Conservation (phyloP, 495 filamentous ascomycete genomes). For the Aspergillus mulundensis region DNA sequence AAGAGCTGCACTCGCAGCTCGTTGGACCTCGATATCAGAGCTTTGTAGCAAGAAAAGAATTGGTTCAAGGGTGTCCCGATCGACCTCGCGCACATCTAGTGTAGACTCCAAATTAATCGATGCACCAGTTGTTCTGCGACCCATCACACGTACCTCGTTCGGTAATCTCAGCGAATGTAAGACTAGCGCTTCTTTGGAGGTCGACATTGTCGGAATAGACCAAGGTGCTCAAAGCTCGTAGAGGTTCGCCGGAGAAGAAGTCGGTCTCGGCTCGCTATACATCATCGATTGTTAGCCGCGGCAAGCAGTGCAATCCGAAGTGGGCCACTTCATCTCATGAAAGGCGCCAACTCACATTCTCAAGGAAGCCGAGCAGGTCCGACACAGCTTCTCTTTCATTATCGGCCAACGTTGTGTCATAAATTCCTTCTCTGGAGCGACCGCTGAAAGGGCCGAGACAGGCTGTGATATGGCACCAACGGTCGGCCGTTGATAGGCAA, state of each 20-base stretch:
- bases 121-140: background rate
- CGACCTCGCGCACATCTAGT: slow-evolving; percentile 92
- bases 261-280: slow-evolving; percentile 86
- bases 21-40: slow-evolving; percentile 92
- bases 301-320: background rate
- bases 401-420: slow-evolving; percentile 93
- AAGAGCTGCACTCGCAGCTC: slow-evolving; percentile 91
- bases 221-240: slow-evolving; percentile 87
- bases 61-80: slow-evolving; percentile 88
- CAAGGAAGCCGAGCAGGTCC: slow-evolving; percentile 89
- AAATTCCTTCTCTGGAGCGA: slow-evolving; percentile 86
- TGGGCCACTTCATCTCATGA: background rate
- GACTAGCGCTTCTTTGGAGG: slow-evolving; percentile 90
- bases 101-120: slow-evolving; percentile 10
- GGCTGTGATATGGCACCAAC: slow-evolving; percentile 46
- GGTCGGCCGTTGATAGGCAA: slow-evolving; percentile 43
- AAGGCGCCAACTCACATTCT: slow-evolving; percentile 68
- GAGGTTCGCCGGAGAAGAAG: slow-evolving; percentile 97
- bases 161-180: slow-evolving; percentile 99
- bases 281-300: slow-evolving; percentile 12
- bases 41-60: slow-evolving; percentile 95
- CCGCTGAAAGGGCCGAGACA: slow-evolving; percentile 53
- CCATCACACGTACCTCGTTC: slow-evolving; percentile 71
- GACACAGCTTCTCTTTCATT: slow-evolving; percentile 97
- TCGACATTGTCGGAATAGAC: slow-evolving; percentile 99